Evolutionary conservation across 148 eudicot species (phyloP), one percentile per base, ranked within the genome.

Genomic region (Nepenthes mirabilis): DNA sequence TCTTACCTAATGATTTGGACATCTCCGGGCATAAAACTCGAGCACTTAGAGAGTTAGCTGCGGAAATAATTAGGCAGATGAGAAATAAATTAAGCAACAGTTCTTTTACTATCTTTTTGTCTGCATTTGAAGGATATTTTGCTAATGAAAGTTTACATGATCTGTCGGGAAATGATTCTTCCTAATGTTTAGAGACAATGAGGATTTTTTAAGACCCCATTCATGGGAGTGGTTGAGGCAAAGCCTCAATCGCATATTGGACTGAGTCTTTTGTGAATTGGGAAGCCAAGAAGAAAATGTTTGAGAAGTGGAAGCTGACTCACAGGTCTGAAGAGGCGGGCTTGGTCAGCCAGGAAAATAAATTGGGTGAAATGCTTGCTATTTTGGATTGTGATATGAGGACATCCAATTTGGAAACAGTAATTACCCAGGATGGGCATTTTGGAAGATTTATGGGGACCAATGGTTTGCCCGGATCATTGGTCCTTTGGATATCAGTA

Each of bases 281-380:
- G 65, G 94, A 91, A 76, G 98, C 87, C 10, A 91, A 82, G 74
- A 82, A 79, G 75, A 82, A 85, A 63, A 70, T 91, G 35, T 88
- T 94, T 56, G 82, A 80, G 75, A 78, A 96, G 75, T 91, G 98
- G 98, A 82, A 75, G 57, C 70, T 79, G 79, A 74, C 85, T 56
- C 79, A 81, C 52, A 74, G 72, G 62, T 70, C 72, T 68, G 75
- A 75, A 59, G 77, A 72, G 67, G 40, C 65, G 63, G 79, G 80
- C 60, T 34, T 69, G 33, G 69, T 62, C 58, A 67, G 70, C 34
- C 82, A 74, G 63, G 76, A 83, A 56, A 81, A 79, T 70, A 86
- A 91, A 7, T 68, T 90, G 9, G 86, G 81, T 60, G 91, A 90
- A 68, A 87, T 90, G 97, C 95, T 90, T 69, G 72, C 83, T 34